Percentiles rank a stretch among this genome's conserved stretches.
Evolutionary conservation across 305 asterid genomes (phyloP).

Genomic region (Fraxinus sp.): DNA sequence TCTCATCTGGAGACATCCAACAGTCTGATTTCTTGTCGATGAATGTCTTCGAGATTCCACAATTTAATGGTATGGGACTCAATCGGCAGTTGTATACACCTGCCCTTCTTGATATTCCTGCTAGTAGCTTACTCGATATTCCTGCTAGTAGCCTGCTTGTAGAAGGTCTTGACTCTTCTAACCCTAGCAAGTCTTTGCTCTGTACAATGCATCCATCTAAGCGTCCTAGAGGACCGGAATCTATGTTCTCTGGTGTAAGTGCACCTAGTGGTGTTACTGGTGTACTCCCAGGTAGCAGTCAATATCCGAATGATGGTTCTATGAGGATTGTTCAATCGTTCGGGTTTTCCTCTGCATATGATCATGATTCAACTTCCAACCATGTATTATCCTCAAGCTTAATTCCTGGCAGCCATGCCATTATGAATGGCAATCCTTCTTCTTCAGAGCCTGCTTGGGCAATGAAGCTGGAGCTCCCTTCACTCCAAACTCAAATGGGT

Average conservation of each 20-base stretch:
- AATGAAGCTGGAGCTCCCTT: slow-evolving; percentile 41
- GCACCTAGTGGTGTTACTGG: slow-evolving; percentile 20
- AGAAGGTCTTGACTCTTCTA: slow-evolving; percentile 33
- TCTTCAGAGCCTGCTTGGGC: slow-evolving; percentile 33
- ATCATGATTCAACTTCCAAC: slow-evolving; percentile 32
- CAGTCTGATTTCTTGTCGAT: slow-evolving; percentile 31
- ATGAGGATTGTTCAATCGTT: slow-evolving; percentile 37
- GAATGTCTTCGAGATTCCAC: slow-evolving; percentile 39
- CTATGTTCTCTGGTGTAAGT: slow-evolving; percentile 29
- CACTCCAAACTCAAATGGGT: slow-evolving; percentile 40
- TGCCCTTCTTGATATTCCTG: slow-evolving; percentile 29
- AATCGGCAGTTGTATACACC: slow-evolving; percentile 30
- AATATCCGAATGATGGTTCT: slow-evolving; percentile 33
- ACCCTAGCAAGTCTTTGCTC: slow-evolving; percentile 25
- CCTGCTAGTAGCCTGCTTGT: slow-evolving; percentile 35
- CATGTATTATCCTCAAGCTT: slow-evolving; percentile 33
- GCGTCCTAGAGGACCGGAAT: slow-evolving; percentile 38
- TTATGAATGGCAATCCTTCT: slow-evolving; percentile 33
- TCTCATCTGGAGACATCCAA: slow-evolving; percentile 33
- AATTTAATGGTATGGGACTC: slow-evolving; percentile 34
- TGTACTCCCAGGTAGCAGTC: slow-evolving; percentile 30
- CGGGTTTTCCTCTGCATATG: slow-evolving; percentile 28
- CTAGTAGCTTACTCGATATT: slow-evolving; percentile 37
- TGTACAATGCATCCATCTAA: slow-evolving; percentile 42
- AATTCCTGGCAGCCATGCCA: slow-evolving; percentile 39